phyloP scores from a whole-genome alignment of 352 stramenopile genomes.

The Pythium folliculosum region DNA sequence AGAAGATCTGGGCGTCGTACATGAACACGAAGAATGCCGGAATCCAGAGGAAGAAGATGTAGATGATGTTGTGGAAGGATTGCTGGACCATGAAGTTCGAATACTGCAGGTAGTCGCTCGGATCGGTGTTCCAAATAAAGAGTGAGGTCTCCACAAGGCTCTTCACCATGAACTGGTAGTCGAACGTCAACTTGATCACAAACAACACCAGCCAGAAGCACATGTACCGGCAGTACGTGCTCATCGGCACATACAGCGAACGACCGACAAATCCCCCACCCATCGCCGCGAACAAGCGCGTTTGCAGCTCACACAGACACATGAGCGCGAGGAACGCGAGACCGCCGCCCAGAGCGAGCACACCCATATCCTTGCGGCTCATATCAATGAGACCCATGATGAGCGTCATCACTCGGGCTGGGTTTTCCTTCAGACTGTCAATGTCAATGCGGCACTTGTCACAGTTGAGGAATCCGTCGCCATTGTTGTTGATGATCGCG shows the following conservation, averaged over 20 bases:
- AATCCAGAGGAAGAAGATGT: constrained; percentile 84
- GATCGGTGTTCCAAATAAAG: constrained; percentile 83
- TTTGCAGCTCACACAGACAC: constrained; percentile 65
- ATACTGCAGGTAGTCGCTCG: constrained; percentile 72
- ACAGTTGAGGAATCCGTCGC: constrained; percentile 70
- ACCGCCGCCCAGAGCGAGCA: constrained; percentile 62
- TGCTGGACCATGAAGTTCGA: constrained; percentile 85
- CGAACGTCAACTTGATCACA: constrained; percentile 74
- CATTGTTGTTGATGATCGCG: constrained; percentile 53
- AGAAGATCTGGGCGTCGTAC: constrained; percentile 89
- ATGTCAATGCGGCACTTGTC: constrained; percentile 72
- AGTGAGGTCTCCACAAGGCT: constrained; percentile 81
- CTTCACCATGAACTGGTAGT: constrained; percentile 89
- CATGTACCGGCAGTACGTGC: constrained; percentile 70
- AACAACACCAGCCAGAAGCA: constrained; percentile 86
- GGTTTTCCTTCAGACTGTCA: constrained; percentile 65
- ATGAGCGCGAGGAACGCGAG: constrained; percentile 49
- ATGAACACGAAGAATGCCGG: constrained; percentile 84
- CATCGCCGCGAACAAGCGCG: constrained; percentile 71
- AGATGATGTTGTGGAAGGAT: constrained; percentile 85
- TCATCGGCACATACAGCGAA: constrained; percentile 70
- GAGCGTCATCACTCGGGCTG: constrained; percentile 55
- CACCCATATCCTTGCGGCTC: constrained; percentile 58
- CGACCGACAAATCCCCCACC: constrained; percentile 75
- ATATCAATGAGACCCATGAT: constrained; percentile 51